Conservation (phyloP, 257 asterid genomes). For the Thymus mandschuricus region DNA sequence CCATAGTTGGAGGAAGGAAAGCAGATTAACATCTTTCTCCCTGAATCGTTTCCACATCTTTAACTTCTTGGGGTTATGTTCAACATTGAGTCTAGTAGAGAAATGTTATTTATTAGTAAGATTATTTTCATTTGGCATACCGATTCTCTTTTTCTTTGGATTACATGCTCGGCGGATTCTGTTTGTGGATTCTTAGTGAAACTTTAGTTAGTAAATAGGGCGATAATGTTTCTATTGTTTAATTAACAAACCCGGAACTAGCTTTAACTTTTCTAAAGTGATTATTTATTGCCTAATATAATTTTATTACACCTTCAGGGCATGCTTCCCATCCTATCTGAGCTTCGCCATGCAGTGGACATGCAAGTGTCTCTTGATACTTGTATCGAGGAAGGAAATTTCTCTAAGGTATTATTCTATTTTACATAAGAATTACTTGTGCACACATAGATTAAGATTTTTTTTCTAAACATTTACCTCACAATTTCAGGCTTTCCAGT, state of each 20-base stretch:
- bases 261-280: constrained; percentile 20
- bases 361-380: constrained; percentile 84
- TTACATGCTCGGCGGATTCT: constrained; percentile 16
- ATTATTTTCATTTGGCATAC: constrained; percentile 13
- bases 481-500: constrained; percentile 89
- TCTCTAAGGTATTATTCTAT: constrained; percentile 65
- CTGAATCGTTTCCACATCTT: constrained; percentile 1
- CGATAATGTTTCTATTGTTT: constrained; percentile 5
- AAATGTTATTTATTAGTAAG: constrained; percentile 9
- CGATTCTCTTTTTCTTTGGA: constrained; percentile 5
- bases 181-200: constrained; percentile 18
- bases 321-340: constrained; percentile 80
- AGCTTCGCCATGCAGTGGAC: constrained; percentile 82
- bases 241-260: constrained; percentile 17
- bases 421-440: not conserved
- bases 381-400: constrained; percentile 81
- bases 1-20: not conserved
- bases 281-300: constrained; percentile 18
- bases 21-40: constrained; percentile 10
- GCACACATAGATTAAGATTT: constrained; percentile 17
- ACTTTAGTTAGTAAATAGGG: constrained; percentile 7
- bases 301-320: constrained; percentile 60
- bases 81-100: constrained; percentile 5
- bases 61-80: constrained; percentile 5
- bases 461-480: constrained; percentile 33